These are phyloP conservation scores for Mycena citricolor DNA, from an alignment of 1,284 basidiomycete species.

Conservation along the genomic window DNA sequence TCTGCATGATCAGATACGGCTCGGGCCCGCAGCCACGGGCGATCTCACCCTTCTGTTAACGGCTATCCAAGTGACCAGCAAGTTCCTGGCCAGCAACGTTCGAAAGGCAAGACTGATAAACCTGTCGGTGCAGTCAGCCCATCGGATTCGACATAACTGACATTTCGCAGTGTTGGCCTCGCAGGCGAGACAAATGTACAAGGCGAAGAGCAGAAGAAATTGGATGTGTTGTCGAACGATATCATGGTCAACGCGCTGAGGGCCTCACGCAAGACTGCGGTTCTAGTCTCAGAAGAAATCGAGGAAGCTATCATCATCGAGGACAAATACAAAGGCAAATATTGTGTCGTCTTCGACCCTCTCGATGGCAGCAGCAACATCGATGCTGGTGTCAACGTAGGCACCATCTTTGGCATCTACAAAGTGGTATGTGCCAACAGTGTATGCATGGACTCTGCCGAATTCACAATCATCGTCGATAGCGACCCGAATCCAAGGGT, in stretches of 20 bases:
- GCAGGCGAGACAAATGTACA: constrained; percentile 97
- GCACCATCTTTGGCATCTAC: constrained; percentile 99
- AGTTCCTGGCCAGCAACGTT: constrained; percentile 98
- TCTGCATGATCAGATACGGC: constrained; percentile 76
- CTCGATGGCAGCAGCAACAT: constrained; percentile 99
- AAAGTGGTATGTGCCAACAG: constrained; percentile 60
- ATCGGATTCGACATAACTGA: constrained; percentile 4
- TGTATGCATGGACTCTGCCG: constrained; percentile 7
- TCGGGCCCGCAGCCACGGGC: constrained; percentile 82
- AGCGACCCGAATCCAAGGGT: constrained; percentile 79
- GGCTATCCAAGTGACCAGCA: constrained; percentile 94
- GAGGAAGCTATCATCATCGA: constrained; percentile 93
- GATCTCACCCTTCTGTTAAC: constrained; percentile 94
- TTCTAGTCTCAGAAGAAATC: constrained; percentile 95
- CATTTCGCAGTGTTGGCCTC: constrained; percentile 73
- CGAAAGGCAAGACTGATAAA: constrained; percentile 97
- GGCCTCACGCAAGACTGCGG: constrained; percentile 93
- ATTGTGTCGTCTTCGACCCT: constrained; percentile 98
- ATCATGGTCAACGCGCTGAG: constrained; percentile 98
- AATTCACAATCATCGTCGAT: too few species aligned
- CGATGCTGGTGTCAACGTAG: constrained; percentile 99
- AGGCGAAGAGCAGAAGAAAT: constrained; percentile 99
- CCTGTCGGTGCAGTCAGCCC: constrained; percentile 58
- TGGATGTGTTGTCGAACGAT: constrained; percentile 97
- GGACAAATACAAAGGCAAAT: constrained; percentile 74